Evolutionary conservation across 345 rosid genomes (phyloP).

Genomic region (Arabidopsis suecica): DNA sequence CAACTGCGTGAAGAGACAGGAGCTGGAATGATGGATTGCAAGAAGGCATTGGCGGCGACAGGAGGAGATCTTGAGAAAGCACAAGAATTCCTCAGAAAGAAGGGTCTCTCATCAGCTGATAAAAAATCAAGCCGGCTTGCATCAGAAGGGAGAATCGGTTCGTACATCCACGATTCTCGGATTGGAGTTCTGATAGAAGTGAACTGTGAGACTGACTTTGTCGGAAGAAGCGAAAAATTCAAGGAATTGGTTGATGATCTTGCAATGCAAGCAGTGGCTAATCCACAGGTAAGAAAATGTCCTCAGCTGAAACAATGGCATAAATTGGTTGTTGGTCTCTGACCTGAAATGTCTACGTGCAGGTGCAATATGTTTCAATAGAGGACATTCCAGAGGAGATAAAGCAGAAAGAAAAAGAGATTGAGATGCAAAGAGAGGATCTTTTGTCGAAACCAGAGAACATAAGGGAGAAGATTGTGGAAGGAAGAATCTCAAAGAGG

Average conservation of each 20-base stretch:
- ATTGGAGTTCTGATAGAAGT: constrained; percentile 93
- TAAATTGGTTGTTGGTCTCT: constrained; percentile 4
- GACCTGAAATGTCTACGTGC: constrained; percentile 3
- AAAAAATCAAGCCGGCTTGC: constrained; percentile 94
- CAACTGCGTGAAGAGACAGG: constrained; percentile 95
- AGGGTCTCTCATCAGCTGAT: constrained; percentile 91
- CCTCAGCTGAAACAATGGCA: constrained; percentile 28
- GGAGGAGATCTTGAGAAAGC: constrained; percentile 94
- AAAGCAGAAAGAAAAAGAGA: constrained; percentile 71
- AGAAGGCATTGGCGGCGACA: constrained; percentile 88
- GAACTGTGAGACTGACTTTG: constrained; percentile 94
- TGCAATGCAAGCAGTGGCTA: constrained; percentile 92
- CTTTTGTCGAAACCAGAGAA: constrained; percentile 85
- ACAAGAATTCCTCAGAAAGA: constrained; percentile 92
- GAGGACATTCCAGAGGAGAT: constrained; percentile 70
- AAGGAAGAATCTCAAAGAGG: constrained; percentile 86
- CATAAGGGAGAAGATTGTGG: constrained; percentile 84
- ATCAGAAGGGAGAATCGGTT: constrained; percentile 93
- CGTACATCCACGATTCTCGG: constrained; percentile 89
- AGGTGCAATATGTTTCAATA: constrained; percentile 70
- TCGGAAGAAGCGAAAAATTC: constrained; percentile 88
- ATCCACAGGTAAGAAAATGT: constrained; percentile 55
- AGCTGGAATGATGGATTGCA: constrained; percentile 99
- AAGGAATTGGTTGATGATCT: constrained; percentile 89
- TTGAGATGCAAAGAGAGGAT: constrained; percentile 96